phyloP scores from a whole-genome alignment of 2,329 filamentous ascomycete genomes.

The Fusarium algeriense region DNA sequence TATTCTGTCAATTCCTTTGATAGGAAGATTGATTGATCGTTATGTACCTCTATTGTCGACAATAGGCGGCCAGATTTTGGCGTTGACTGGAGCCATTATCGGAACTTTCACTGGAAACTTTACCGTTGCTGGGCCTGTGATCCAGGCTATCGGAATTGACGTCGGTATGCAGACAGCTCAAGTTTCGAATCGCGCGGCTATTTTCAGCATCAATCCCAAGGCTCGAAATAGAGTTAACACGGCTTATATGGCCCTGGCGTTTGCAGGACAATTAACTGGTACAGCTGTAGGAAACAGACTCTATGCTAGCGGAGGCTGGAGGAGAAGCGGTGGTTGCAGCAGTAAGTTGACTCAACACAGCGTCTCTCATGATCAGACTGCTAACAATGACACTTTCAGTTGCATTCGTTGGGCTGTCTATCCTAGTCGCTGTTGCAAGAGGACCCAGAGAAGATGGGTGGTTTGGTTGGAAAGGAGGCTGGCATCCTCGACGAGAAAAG shows the following conservation, averaged over 20 bases:
- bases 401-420: constrained; percentile 43
- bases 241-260: constrained; percentile 82
- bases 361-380: no score
- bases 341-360: constrained; percentile 38
- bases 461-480: constrained; percentile 52
- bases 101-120: constrained; percentile 77
- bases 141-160: constrained; percentile 79
- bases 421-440: constrained; percentile 48
- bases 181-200: constrained; percentile 77
- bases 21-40: constrained; percentile 75
- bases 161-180: constrained; percentile 79
- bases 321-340: constrained; percentile 57
- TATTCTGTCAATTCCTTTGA: constrained; percentile 76
- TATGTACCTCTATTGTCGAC: constrained; percentile 77
- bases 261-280: constrained; percentile 80
- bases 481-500: constrained; percentile 37
- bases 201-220: constrained; percentile 78
- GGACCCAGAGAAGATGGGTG: constrained; percentile 50
- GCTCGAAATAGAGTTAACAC: constrained; percentile 83
- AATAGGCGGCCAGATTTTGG: constrained; percentile 69
- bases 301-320: constrained; percentile 65
- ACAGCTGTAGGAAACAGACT: constrained; percentile 69
- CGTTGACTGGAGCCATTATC: constrained; percentile 71
- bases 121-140: constrained; percentile 76
- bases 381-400: constrained; percentile 27